Base-by-base conservation (phyloP, 257 asterid genomes). In the Prunella vulgaris region DNA sequence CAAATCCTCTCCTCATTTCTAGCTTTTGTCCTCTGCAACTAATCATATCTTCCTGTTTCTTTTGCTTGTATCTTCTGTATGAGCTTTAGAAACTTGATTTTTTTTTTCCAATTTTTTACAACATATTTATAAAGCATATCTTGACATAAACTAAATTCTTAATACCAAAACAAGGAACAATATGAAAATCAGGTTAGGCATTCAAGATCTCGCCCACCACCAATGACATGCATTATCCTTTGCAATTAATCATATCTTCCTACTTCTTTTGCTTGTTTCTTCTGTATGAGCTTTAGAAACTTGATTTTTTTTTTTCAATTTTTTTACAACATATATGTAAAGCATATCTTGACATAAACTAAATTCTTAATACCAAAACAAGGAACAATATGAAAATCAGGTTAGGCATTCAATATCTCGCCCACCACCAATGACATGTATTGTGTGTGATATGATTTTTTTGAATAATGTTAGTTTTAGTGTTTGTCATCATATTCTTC, bases 391-490 rank as follows among this genome's bases (percentile, higher is more conserved):
- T 68, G 81, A 48, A 51, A 60, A 62, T 61, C 68, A 20, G 57
- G 59, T 40, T 63, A 51, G 69, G 28, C 71, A 22, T 35, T 7
- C 7, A n/a, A 30, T 76, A 54, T 48, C 66, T 40, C 27, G 68
- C 53, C 4, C 18, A 4, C 7, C 1, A 0, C 68, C 77, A 53
- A 48, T 79, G 18, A 72, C 82, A 24, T 82, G 84, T 12, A 60
- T 83, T 32, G 84, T 70, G 59, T 82, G 84, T 71, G 72, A 60
- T 52, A 42, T 15, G 67, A 78, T 79, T 3, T 82, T 82, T 56
- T 67, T 10, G n/a, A 12, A 82, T 65, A 76, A 82, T 30, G 60
- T 74, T 10, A 74, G 77, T 68, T 77, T 82, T 8, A 66, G 20
- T 62, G 58, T 58, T 27, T 25, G 28, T 35, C 81, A 33, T 66